Evolutionary conservation across 306 rosid genomes (phyloP).

Genomic region (Begonia fuchsioides): DNA sequence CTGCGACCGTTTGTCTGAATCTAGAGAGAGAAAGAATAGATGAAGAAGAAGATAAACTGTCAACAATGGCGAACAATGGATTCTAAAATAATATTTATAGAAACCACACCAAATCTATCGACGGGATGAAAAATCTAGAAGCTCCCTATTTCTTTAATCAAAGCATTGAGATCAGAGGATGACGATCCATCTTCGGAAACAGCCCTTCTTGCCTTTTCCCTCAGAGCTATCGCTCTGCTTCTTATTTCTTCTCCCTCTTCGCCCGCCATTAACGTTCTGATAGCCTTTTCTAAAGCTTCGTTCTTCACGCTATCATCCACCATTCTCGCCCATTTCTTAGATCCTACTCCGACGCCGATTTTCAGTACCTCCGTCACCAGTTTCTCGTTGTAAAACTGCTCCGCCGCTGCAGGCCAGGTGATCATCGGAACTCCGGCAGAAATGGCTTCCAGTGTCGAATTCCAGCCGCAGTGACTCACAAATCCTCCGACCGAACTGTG

Average conservation of each 20-base stretch:
- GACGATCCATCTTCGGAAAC: conserved; percentile 21
- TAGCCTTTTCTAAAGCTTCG: conserved; percentile 19
- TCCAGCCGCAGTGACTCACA: conserved; percentile 45
- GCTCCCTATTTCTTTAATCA: no score
- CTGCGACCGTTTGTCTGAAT: no score
- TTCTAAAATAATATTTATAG: no score
- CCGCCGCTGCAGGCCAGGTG: conserved; percentile 28
- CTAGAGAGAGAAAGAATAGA: no score
- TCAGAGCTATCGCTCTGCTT: conserved; percentile 10
- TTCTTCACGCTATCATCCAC: conserved; percentile 14
- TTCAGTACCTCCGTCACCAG: conserved; percentile 16
- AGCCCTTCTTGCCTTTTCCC: conserved; percentile 14
- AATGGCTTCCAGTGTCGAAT: conserved; percentile 23
- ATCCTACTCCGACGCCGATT: conserved; percentile 21
- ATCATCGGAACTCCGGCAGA: conserved; percentile 27
- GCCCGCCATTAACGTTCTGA: conserved; percentile 23
- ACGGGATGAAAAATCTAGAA: no score
- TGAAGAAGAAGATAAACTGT: no score
- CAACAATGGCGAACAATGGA: no score
- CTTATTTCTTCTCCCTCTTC: conserved; percentile 24
- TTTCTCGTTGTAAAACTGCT: conserved; percentile 31
- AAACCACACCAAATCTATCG: no score
- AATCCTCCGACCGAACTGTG: conserved; percentile 25
- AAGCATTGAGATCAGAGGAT: conserved; percentile 8
- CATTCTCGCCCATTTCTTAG: conserved; percentile 7